Base-by-base conservation (phyloP, 164 flowering plant genomes). In the Piper longum region DNA sequence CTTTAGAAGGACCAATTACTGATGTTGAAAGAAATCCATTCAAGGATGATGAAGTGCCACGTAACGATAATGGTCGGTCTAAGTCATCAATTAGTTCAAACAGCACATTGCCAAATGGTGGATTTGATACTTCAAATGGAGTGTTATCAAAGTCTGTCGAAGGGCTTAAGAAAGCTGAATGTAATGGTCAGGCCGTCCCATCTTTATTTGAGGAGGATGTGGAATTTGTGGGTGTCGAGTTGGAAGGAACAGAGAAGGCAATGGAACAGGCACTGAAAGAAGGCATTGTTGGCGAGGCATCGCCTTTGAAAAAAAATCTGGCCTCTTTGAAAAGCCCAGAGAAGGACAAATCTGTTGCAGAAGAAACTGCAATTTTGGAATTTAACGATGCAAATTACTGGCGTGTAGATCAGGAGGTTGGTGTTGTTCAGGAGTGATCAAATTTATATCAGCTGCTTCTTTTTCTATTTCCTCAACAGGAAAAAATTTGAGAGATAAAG, bases 271-370 rank as follows among this genome's bases (percentile, higher is more conserved):
- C 96, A 45, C 78, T 85, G 13, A 89, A 87, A 68, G 96, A 89
- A 69, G 98, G 96, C 45, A 91, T 83, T 63, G 96, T 87, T 16
- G 98, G 90, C 52, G 98, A 91, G 75, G 96, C 98, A 4, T 92
- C 85, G 45, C 85, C 95, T 3, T 68, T 87, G 78, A 89, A 85
- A 77, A 80, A 78, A 72, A 79, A 73, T 66, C 58, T 74, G 1
- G 18, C 41, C 48, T 16, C 64, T 0, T 79, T 79, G 7, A 77
- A 79, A 66, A 70, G 43, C 61, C 72, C 57, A 0, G 88, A 80
- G 51, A 80, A 74, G 65, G 82, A 79, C 41, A 82, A 69, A 54
- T 48, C 82, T 2, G 82, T 77, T 18, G 87, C 80, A 19, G 75
- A 71, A 48, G 85, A 74, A 3, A 70, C 76, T 8, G 88, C 74